Evolutionary conservation across 179 eudicot genomes (phyloP).

Genomic region (Dionaea muscipula): DNA sequence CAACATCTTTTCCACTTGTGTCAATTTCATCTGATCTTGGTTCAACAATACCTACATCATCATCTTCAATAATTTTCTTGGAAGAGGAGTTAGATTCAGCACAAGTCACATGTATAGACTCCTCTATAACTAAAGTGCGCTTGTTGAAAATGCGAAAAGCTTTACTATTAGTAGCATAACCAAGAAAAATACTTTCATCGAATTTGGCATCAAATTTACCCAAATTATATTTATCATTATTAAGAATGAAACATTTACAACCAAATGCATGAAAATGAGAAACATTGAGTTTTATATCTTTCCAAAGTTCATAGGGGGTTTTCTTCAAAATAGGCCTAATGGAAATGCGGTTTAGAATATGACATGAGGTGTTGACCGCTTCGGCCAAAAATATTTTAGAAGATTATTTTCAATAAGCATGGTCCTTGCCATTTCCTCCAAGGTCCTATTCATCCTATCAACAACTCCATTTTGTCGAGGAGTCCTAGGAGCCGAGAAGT

Average conservation of each 20-base stretch:
- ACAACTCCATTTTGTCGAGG: conserved; percentile 6
- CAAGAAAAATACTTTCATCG: not conserved
- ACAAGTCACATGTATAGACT: not conserved
- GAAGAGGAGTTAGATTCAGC: not conserved
- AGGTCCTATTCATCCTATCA: conserved; percentile 2
- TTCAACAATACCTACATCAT: too few relatives aligned
- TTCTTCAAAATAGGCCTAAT: not conserved
- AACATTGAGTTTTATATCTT: not conserved
- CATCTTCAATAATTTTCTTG: not conserved
- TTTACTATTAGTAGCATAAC: not conserved
- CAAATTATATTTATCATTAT: not conserved
- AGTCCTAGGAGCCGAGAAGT: conserved; percentile 5
- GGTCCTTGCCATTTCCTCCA: conserved; percentile 4
- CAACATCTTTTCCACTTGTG: not conserved
- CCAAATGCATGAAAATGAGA: not conserved
- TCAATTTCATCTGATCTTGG: too few relatives aligned
- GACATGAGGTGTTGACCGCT: not conserved
- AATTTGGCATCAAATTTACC: not conserved
- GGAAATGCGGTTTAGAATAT: not conserved
- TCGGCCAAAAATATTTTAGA: not conserved
- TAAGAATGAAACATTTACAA: not conserved
- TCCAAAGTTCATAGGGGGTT: not conserved
- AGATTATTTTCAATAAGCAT: not conserved
- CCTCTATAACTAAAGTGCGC: not conserved
- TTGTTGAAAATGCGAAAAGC: not conserved